Conservation (phyloP, 1,284 basidiomycete genomes). For the Rhodotorula sp. region DNA sequence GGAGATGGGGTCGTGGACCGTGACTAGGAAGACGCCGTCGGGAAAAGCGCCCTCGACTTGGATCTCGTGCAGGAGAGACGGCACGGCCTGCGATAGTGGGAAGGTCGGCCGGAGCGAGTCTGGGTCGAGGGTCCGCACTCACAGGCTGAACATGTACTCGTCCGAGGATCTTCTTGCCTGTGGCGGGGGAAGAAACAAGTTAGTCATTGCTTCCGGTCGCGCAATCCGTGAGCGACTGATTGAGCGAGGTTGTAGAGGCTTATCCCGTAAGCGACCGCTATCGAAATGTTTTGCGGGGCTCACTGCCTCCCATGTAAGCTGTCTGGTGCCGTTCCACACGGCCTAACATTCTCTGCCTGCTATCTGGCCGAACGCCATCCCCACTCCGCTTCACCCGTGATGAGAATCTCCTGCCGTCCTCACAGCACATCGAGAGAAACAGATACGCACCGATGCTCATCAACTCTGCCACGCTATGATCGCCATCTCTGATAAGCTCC, state of each 20-base stretch:
- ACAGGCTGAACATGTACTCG: conserved; percentile 81
- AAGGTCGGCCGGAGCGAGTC: neutral
- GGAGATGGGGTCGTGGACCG: conserved; percentile 83
- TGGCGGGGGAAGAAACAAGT: neutral
- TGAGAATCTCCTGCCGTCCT: too few relatives aligned
- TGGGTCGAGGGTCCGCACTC: neutral
- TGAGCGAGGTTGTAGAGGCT: neutral
- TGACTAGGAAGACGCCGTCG: conserved; percentile 87
- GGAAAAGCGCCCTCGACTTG: conserved; percentile 90
- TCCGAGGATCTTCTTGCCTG: conserved; percentile 78
- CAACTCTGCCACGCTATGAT: conserved; percentile 79
- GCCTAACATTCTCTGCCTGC: too few relatives aligned
- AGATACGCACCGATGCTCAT: conserved; percentile 67
- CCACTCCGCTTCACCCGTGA: conserved; percentile 1
- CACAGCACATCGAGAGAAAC: neutral
- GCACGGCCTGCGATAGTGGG: conserved; percentile 40
- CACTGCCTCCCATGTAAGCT: too few relatives aligned
- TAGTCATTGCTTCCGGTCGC: neutral
- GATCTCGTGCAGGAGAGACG: conserved; percentile 61
- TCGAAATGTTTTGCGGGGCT: too few relatives aligned
- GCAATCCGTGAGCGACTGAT: neutral
- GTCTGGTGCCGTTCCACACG: too few relatives aligned
- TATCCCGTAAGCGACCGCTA: too few relatives aligned
- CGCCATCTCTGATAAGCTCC: conserved; percentile 91
- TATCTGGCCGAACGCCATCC: neutral